Conservation (phyloP, 495 filamentous ascomycete species). For the Penicillium verhagenii region DNA sequence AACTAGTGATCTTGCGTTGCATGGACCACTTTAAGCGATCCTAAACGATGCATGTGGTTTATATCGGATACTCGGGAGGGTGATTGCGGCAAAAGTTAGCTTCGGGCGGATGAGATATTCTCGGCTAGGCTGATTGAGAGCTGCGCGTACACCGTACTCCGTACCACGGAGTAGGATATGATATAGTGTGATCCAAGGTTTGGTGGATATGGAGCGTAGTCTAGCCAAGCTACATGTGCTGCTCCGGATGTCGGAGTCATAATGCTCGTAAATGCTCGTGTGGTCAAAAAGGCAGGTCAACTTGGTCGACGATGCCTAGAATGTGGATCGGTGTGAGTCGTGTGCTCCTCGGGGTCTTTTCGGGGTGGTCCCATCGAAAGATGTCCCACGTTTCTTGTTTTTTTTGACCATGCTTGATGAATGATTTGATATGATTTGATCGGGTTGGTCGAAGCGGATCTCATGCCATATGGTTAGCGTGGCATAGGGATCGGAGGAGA, state of each 20-base stretch:
- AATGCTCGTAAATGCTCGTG: too few species aligned
- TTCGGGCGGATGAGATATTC: neutral
- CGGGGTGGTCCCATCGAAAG: neutral
- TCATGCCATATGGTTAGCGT: neutral
- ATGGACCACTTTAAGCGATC: neutral
- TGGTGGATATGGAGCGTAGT: too few species aligned
- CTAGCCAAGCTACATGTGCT: too few species aligned
- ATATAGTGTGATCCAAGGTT: too few species aligned
- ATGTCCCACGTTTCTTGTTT: neutral
- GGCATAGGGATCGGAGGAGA: neutral
- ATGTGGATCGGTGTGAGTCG: neutral
- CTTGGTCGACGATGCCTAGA: neutral
- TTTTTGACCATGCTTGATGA: too few species aligned
- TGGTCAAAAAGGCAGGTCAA: too few species aligned
- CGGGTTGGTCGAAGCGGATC: too few species aligned
- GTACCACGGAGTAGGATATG: too few species aligned
- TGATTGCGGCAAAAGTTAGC: neutral
- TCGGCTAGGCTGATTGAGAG: neutral
- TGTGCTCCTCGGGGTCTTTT: neutral
- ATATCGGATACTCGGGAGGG: neutral
- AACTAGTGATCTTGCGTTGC: neutral
- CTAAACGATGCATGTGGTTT: neutral
- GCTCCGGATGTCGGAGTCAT: too few species aligned
- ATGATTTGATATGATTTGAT: too few species aligned
- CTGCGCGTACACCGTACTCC: too few species aligned